Base-by-base conservation (phyloP, 140 eudicot genomes). In the Stevia rebaudiana region DNA sequence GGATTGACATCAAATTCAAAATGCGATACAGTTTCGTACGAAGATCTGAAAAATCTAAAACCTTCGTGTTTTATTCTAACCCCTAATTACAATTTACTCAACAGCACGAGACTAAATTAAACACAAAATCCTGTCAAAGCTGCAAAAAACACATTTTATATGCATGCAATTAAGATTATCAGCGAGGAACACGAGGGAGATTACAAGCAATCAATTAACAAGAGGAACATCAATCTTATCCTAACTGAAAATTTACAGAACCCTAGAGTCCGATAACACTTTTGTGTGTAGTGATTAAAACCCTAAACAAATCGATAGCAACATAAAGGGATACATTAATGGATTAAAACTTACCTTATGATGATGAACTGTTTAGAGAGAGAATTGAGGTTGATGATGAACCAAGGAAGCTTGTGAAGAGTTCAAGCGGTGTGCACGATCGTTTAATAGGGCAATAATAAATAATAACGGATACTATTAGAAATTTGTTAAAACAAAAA, bases 331-430 rank as follows among this genome's bases (percentile, higher is more conserved):
- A 28, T 54, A 28, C 22, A 52, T 23, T 35, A n/a, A 13, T 52
- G 13, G 19, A 62, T 70, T 7, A 60, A 71, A 48, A 55, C 70
- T 39, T 62, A 71, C 76, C 76, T 68, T 50, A 22, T 8, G 56
- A 19, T 31, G 65, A 50, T 11, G 52, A 53, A 11, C 11, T 13
- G 50, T 41, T 24, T 42, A 36, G 43, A 62, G 76, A 39, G 76
- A 61, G 60, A 39, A 71, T 63, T 43, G 40, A 41, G 16, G 65
- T 11, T 62, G 77, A 63, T 51, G 30, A 72, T 51, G 65, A 62
- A 43, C 42, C 11, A 40, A 24, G n/a, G 40, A 71, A 55, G 28
- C 28, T 12, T 5, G 36, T 51, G 19, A 28, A 3, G 39, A 8
- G 6, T 4, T 4, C 41, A 11, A 36, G 8, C 33, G 2, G 2